Evolutionary conservation across 2,329 filamentous ascomycete genomes (phyloP), one percentile per base, ranked within the genome.

Genomic region (Chaetomium strumarium): DNA sequence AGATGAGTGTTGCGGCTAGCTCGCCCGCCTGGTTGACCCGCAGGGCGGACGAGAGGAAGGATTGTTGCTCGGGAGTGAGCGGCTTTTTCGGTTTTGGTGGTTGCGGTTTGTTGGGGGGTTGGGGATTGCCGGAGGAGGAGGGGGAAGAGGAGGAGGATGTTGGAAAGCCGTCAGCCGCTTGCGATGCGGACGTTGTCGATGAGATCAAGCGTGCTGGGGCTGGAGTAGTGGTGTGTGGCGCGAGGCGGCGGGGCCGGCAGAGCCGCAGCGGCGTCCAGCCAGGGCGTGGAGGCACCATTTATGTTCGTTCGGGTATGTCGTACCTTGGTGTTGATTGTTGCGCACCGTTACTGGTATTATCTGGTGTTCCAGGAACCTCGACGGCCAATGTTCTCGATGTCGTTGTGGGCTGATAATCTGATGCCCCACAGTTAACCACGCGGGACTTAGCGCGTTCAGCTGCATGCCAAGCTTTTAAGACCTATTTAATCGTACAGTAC

Each of bases 1-100:
- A 99, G 69, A 99, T 99, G 51, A 95, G 81, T 24, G 89, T 92
- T 30, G 93, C 93, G 50, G 93, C 93, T n/a, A 99, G 82, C 72
- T 99, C 93, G 66, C 93, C 93, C 20, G 93, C 90, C 72, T 99
- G 93, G 70, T 99, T 97, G 52, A 99, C 93, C 57, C 93, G 90
- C 30, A 97, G 83, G 56, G 41, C 51, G 20, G 57, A 58, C 50
- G 54, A 57, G 49, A 59, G 61, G 63, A 86, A 95, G 52, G 85
- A 78, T 53, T 81, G 79, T 65, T 95, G 89, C 55, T 81, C 76
- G 58, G 79, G 71, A 30, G 83, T 88, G 43, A 93, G 74, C 10
- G 84, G 77, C 31, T 52, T 51, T 66, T 85, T 82, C 31, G 47
- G 46, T 66, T 85, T 82, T 55, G 66, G 73, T 53, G 20, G 44